A percentile compares a stretch with the other conserved stretches of the same genome.
Conservation (phyloP, 768 basidiomycete species). For the Hericium erinaceus region DNA sequence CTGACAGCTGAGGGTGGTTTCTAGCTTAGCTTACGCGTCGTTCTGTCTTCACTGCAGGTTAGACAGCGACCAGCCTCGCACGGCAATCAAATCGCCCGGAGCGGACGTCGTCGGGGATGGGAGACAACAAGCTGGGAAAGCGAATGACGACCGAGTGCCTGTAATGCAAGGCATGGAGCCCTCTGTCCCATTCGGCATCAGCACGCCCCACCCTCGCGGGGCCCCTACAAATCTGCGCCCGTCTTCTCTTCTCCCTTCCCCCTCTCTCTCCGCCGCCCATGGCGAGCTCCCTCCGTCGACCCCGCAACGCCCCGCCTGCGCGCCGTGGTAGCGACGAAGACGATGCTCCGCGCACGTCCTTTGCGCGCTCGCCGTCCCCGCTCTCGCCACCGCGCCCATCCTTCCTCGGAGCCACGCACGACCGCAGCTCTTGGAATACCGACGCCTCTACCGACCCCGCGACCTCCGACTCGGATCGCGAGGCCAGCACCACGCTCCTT, state of each 20-base stretch:
- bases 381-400: constrained; percentile 13
- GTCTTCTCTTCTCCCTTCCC: neutral
- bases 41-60: no score
- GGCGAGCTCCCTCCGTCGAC: constrained; percentile 12
- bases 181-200: no score
- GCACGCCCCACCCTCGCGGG: neutral
- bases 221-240: neutral
- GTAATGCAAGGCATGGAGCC: no score
- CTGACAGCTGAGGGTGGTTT: no score
- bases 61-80: no score
- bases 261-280: constrained; percentile 8
- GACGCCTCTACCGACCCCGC: constrained; percentile 15
- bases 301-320: constrained; percentile 7
- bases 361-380: constrained; percentile 7
- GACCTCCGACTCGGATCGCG: constrained; percentile 23
- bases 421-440: constrained; percentile 11
- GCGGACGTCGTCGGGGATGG: no score
- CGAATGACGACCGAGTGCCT: no score
- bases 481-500: constrained; percentile 14
- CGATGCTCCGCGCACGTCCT: constrained; percentile 12
- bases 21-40: no score
- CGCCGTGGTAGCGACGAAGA: constrained; percentile 11
- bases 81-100: no score
- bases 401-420: constrained; percentile 1
- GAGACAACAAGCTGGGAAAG: no score